Evolutionary conservation across 768 basidiomycete species (phyloP), one percentile per base, ranked within the genome.

Genomic region (Lyophyllum semitale): DNA sequence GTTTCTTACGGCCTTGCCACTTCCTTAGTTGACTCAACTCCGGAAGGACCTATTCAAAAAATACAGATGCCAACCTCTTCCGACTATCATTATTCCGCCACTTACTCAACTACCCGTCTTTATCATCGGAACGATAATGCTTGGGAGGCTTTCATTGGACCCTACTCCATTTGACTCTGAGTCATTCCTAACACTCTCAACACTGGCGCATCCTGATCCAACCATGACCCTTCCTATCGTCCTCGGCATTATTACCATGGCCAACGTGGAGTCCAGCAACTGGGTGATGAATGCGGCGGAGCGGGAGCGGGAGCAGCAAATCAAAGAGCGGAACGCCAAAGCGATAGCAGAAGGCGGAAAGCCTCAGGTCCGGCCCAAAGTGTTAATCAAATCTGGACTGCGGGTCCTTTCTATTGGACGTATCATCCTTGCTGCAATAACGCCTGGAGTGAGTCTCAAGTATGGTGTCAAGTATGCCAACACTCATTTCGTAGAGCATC

Each of bases 151-250:
- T 17, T 82, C 87, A 1, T 70, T 77, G 53, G 70, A 81, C 32
- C 79, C 80, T 11, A 88, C 89, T 12, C 88, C 84, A 8, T 80
- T 93, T 57, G 88, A 90, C 70, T 82, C 86, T 1, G 91, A 93
- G 67, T 80, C 87, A 7, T 90, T 93, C 71, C 66, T 91, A 33
- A 88, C 88, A 0, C 77, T 93, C 33, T 81, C 88, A 5, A 84
- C 87, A 3, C 73, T 93, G 46, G 74, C 84, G 11, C 85, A 88
- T 65, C 76, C 87, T 9, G 91, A 93, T 66, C 79, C 87, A 26
- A 90, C 89, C 0, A 80, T 80, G 63, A 71, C 81, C 12, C 67
- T 93, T 1, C 91, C 91, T 2, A 84, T 93, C 48, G 71, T 81
- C 2, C 75, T 92, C 20, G 91, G 91, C 7, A 68, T 92, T 43